These are phyloP conservation scores for Eudorina sp. DNA, from an alignment of 139 green algal species.

Conservation along the genomic window DNA sequence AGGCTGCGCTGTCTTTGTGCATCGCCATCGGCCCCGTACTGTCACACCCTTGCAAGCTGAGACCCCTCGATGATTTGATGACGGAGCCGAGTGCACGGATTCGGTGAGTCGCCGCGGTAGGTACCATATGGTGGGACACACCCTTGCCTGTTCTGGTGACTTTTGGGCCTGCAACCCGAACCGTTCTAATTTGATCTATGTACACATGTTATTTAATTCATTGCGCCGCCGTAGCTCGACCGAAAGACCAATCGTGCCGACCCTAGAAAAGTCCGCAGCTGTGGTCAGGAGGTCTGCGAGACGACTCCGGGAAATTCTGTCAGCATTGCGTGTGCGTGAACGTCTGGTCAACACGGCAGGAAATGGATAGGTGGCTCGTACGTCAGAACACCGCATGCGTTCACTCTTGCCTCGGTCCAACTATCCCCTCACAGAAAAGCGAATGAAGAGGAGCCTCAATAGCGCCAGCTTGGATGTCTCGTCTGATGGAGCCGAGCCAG, in stretches of 20 bases:
- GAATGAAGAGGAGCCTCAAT: constrained; percentile 36
- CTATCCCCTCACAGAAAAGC: too few species aligned
- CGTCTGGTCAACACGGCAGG: too few species aligned
- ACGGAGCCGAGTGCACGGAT: not conserved
- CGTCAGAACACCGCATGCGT: too few species aligned
- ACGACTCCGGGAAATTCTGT: too few species aligned
- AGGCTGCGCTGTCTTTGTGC: too few species aligned
- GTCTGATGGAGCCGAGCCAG: constrained; percentile 2
- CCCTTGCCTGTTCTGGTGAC: not conserved
- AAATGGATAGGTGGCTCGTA: too few species aligned
- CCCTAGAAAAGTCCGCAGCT: constrained; percentile 1
- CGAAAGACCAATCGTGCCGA: constrained; percentile 1
- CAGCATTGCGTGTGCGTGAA: too few species aligned
- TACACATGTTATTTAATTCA: not conserved
- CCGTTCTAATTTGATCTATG: not conserved
- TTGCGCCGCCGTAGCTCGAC: not conserved
- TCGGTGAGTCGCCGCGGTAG: constrained; percentile 9
- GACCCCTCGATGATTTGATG: not conserved
- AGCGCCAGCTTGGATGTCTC: constrained; percentile 14
- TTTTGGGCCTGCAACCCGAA: not conserved
- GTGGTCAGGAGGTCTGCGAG: too few species aligned
- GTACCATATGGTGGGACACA: not conserved
- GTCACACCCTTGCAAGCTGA: too few species aligned
- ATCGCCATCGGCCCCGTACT: too few species aligned
- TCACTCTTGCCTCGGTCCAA: too few species aligned